Evolutionary conservation across 2,329 filamentous ascomycete species (phyloP).

Genomic region (Colletotrichum australisinense): DNA sequence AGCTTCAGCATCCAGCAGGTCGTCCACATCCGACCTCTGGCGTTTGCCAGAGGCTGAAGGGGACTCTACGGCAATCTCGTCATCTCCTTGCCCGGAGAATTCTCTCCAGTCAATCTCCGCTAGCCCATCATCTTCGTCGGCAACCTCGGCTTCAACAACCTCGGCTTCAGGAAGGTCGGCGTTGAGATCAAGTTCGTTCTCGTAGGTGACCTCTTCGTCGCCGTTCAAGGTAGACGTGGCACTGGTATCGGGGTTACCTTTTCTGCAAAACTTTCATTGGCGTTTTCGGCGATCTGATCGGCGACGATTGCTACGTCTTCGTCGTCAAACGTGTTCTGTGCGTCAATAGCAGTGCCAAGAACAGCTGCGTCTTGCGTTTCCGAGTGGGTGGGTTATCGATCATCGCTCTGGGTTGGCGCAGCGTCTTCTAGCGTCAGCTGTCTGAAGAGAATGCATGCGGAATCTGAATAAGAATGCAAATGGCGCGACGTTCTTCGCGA

Average conservation of each 20-base stretch:
- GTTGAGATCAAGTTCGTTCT: conserved; percentile 46
- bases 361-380: conserved; percentile 30
- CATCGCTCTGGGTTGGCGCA: no score
- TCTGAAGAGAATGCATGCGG: conserved; percentile 37
- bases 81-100: conserved; percentile 37
- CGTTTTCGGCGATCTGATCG: neutral
- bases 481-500: conserved; percentile 1
- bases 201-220: conserved; percentile 43
- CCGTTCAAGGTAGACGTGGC: conserved; percentile 48
- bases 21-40: conserved; percentile 39
- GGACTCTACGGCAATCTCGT: conserved; percentile 22
- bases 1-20: conserved; percentile 36
- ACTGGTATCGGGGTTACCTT: conserved; percentile 40
- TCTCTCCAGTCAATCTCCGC: conserved; percentile 44
- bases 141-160: neutral
- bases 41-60: conserved; percentile 37
- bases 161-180: conserved; percentile 32
- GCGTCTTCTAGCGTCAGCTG: no score
- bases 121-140: conserved; percentile 22
- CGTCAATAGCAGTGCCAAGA: neutral
- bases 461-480: conserved; percentile 34
- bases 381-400: no score
- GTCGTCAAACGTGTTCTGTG: conserved; percentile 5
- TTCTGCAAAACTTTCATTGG: conserved; percentile 11
- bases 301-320: conserved; percentile 1